Base-by-base conservation (phyloP, 2,329 filamentous ascomycete genomes). In the Ascomycota sp. region DNA sequence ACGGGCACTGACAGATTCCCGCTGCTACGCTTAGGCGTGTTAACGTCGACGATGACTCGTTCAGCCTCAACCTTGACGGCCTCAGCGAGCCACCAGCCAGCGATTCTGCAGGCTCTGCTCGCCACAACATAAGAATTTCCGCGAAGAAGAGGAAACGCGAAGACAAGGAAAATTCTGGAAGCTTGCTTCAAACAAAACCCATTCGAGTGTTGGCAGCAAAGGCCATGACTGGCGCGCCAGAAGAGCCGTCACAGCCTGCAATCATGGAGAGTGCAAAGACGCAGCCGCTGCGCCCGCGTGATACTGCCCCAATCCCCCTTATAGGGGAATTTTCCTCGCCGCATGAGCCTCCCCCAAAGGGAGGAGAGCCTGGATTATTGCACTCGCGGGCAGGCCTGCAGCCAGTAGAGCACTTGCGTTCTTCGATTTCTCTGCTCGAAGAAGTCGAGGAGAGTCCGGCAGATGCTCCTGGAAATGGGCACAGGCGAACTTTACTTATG, bases 31-130 rank as follows among this genome's bases (percentile, higher is more conserved):
- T n/a, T 5, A 68, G 62, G 39, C 59, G 61, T 39, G 60, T 65
- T 33, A 61, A 72, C 42, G 55, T 75, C 10, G 65, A 59, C 37
- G 65, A 74, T 36, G 58, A 69, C 8, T 67, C 68, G 5, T 75
- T 75, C 42, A 59, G 57, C 10, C 57, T 72, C 39, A 48, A 60
- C 28, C 51, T 66, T 28, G 57, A 53, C 20, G 56, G 54, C 35
- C 47, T 63, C 24, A 44, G 50, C 27, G 40, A 38, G 24, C 12
- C 24, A 5, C 9, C 11, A 7, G 44, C 42, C 4, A 34, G 37
- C 22, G 38, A 43, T n/a, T 40, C 43, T n/a, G 34, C 44, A 25
- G 54, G 53, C 29, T 51, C 37, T 6, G 23, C 33, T 15, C 22
- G 22, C 8, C 28, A 54, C 12, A 54, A 53, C 9, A 53, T 60